Conservation (phyloP, 495 filamentous ascomycete species). For the Penicillium subrubescens region DNA sequence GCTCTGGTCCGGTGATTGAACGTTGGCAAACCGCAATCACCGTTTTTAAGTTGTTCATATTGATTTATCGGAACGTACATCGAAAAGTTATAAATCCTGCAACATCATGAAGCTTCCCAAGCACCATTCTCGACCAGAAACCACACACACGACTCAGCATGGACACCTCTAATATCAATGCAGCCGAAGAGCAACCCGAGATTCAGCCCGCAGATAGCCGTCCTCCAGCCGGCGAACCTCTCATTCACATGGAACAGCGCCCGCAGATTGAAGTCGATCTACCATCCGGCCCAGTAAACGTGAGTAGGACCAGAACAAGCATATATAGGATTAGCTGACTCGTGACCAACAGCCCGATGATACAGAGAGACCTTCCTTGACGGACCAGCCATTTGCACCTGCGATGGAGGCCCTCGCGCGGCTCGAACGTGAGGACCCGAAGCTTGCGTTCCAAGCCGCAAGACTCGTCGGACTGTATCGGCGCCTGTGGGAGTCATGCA, state of each 20-base stretch:
- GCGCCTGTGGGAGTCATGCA: background rate
- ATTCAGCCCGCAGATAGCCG: background rate
- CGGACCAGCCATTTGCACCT: background rate
- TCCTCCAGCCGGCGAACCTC: background rate
- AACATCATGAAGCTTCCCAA: background rate
- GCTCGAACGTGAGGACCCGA: background rate
- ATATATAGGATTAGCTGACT: background rate
- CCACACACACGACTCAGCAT: background rate
- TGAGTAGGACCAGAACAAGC: background rate
- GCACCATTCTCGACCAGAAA: background rate
- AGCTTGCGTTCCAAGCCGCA: background rate
- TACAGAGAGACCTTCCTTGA: background rate
- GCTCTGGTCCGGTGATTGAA: background rate
- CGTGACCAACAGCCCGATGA: background rate
- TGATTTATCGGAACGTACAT: background rate
- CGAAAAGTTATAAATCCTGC: background rate
- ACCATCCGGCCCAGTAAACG: background rate
- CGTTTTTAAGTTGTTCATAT: background rate
- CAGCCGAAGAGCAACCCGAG: background rate
- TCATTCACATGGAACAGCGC: background rate
- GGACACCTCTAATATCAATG: background rate
- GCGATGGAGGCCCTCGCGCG: background rate
- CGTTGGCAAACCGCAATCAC: background rate
- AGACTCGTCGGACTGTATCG: background rate
- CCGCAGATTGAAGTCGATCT: background rate